These are phyloP conservation scores for Ogataea ganodermae DNA, from an alignment of 805 yeast species.

Conservation along the genomic window DNA sequence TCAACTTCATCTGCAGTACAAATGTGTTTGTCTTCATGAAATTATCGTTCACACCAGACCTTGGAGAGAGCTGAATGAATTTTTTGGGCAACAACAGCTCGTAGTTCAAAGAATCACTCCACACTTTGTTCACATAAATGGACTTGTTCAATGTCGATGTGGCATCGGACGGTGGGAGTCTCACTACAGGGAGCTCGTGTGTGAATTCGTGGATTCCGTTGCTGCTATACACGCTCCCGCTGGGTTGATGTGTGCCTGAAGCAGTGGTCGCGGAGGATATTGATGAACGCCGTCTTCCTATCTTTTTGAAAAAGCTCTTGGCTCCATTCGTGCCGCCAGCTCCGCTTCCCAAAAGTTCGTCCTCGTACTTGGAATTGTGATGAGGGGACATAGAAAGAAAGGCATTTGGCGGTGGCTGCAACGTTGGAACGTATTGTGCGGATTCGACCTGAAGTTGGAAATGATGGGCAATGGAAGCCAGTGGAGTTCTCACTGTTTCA, in stretches of 20 bases:
- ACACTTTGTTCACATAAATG: conserved; percentile 69
- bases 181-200: conserved; percentile 47
- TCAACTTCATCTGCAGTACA: conserved; percentile 59
- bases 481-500: conserved; percentile 55
- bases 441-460: conserved; percentile 43
- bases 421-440: conserved; percentile 28
- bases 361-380: conserved; percentile 27
- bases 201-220: conserved; percentile 36
- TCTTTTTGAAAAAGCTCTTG: conserved; percentile 26
- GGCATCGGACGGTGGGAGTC: conserved; percentile 59
- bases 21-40: conserved; percentile 34
- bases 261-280: conserved; percentile 13
- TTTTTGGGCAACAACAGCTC: conserved; percentile 72
- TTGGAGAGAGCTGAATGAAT: conserved; percentile 63
- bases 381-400: conserved; percentile 39
- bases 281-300: conserved; percentile 25
- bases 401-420: conserved; percentile 34
- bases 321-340: conserved; percentile 6
- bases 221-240: conserved; percentile 1
- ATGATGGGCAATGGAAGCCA: conserved; percentile 49
- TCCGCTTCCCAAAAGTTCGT: conserved; percentile 12
- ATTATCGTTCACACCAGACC: conserved; percentile 34
- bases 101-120: conserved; percentile 73
- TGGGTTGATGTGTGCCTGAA: conserved; percentile 6
- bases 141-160: conserved; percentile 68